phyloP scores from a whole-genome alignment of 805 yeast species.

The Cyberlindnera americana region DNA sequence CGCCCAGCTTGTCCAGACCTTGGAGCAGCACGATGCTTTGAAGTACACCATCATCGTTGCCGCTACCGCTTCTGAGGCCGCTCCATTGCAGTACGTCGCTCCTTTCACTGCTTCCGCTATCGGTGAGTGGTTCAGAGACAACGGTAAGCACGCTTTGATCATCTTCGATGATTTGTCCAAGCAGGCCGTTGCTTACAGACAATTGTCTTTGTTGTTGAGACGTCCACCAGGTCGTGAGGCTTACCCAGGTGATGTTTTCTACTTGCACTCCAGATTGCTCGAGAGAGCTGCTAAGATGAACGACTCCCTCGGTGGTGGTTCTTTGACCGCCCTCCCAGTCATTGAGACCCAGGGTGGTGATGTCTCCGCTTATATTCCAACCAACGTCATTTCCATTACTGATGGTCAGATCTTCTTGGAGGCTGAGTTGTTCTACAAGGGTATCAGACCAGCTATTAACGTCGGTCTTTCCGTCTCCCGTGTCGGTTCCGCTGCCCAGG shows the following conservation, averaged over 20 bases:
- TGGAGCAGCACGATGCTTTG: slow-evolving; percentile 97
- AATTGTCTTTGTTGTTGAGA: slow-evolving; percentile 92
- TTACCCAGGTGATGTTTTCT: slow-evolving; percentile 27
- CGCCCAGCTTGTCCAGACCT: slow-evolving; percentile 98
- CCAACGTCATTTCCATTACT: slow-evolving; percentile 95
- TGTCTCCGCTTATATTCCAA: slow-evolving; percentile 96
- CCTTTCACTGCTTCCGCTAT: slow-evolving; percentile 99
- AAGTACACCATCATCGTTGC: slow-evolving; percentile 98
- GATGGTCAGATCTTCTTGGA: slow-evolving; percentile 98
- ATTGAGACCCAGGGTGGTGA: slow-evolving; percentile 99
- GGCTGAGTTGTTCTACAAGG: slow-evolving; percentile 99
- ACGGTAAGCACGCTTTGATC: slow-evolving; percentile 96
- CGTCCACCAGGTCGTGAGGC: slow-evolving; percentile 28
- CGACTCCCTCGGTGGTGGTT: slow-evolving; percentile 85
- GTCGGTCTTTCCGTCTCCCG: slow-evolving; percentile 99
- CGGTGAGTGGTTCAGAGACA: slow-evolving; percentile 99
- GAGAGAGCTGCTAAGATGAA: slow-evolving; percentile 98
- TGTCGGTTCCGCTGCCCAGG: slow-evolving; percentile 99
- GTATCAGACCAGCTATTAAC: slow-evolving; percentile 99
- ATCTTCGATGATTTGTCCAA: slow-evolving; percentile 97
- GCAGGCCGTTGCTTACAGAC: slow-evolving; percentile 99
- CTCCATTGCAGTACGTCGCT: slow-evolving; percentile 99
- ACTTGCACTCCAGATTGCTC: slow-evolving; percentile 65
- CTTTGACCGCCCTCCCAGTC: slow-evolving; percentile 93
- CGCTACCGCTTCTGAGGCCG: slow-evolving; percentile 99